phyloP scores from a whole-genome alignment of 768 basidiomycete genomes.

The Boletellus emodensis region DNA sequence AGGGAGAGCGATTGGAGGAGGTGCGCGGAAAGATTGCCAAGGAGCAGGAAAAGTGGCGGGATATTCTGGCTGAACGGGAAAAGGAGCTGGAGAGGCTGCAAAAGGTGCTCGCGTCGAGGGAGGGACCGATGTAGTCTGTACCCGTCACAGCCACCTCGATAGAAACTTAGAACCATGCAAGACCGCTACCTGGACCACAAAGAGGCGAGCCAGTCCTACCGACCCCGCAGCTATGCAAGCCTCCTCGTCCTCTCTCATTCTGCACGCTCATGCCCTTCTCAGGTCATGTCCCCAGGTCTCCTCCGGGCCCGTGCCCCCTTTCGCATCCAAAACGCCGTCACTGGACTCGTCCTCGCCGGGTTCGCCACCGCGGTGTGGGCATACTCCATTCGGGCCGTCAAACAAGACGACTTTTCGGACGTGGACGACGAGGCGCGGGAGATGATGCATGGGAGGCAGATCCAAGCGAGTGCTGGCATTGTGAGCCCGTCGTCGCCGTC shows the following conservation, averaged over 20 bases:
- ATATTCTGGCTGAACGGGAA: constrained; percentile 71
- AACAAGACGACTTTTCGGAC: constrained; percentile 89
- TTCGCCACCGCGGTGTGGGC: constrained; percentile 84
- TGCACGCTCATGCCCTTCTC: background rate
- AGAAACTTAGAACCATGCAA: constrained; percentile 19
- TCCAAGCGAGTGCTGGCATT: background rate
- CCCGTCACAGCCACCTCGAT: too few species aligned
- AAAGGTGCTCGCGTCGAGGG: constrained; percentile 35
- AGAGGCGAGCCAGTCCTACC: constrained; percentile 33
- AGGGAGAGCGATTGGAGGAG: constrained; percentile 72
- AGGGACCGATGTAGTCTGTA: constrained; percentile 3
- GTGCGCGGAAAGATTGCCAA: constrained; percentile 66
- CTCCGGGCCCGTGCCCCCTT: constrained; percentile 85
- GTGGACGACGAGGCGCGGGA: constrained; percentile 73
- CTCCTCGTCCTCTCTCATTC: background rate
- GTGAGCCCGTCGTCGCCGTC: background rate
- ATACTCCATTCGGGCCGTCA: constrained; percentile 92
- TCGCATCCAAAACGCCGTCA: constrained; percentile 71
- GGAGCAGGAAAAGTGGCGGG: constrained; percentile 74
- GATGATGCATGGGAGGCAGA: constrained; percentile 33
- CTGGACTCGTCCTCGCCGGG: constrained; percentile 63
- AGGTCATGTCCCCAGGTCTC: constrained; percentile 87
- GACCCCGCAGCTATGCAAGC: constrained; percentile 37
- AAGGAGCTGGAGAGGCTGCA: constrained; percentile 72
- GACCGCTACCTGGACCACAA: constrained; percentile 34